Base-by-base conservation (phyloP, 352 stramenopile genomes). In the Phytophthora palmivora region DNA sequence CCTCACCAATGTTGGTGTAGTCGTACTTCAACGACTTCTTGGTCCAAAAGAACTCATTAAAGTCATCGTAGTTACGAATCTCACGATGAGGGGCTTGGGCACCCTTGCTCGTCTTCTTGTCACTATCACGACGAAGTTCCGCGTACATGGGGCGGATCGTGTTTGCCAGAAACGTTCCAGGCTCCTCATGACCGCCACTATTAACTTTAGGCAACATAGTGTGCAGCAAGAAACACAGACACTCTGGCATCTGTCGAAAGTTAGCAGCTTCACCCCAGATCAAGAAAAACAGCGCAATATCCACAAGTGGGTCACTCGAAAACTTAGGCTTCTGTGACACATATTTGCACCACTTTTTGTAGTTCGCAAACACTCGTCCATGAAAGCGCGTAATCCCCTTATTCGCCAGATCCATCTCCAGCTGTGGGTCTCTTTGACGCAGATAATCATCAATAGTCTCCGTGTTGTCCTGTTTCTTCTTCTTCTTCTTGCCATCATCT, bases 41-140 rank as follows among this genome's bases (percentile, higher is more conserved):
- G 12, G 63, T 89, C 86, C 86, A 95, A 53, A 95, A 95, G 44
- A 92, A 95, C 69, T 95, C 86, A 51, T 95, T 95, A 28, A 95
- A 93, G 62, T 95, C 86, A 34, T 95, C 86, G 63, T 95, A 95
- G 70, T 93, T 93, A 7, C 87, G 82, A 48, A 95, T 92, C 51
- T 95, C 75, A 8, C 64, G 63, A 60, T 95, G 87, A 8, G 81
- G 42, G 3, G 82, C 82, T 9, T 79, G 83, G 4, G 79, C 79
- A 3, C 86, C 87, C 34, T 92, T 90, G 36, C 81, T 77, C 6
- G 84, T 93, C 74, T 93, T 95, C 72, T 93, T 95, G 74, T 92
- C 83, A 21, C 84, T 93, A 53, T 93, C 87, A 19, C 68, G 68
- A 53, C 68, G 68, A n/a, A 76, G n/a, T 60, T 95, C 87, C 2